phyloP scores from a whole-genome alignment of 2,329 filamentous ascomycete species.

The Monilinia aucupariae region DNA sequence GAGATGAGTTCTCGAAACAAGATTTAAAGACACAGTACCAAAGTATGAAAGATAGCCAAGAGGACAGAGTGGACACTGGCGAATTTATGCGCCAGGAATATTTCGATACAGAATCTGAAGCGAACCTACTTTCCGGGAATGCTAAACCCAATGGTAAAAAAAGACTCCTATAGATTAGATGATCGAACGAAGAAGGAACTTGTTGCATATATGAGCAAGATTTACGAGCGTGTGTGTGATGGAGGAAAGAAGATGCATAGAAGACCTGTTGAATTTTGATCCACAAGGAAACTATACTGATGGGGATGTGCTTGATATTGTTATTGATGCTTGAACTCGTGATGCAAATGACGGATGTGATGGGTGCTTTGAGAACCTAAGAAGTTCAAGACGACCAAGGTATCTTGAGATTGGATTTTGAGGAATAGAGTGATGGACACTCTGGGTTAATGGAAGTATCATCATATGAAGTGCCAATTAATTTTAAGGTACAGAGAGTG shows the following conservation, averaged over 20 bases:
- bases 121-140: not conserved
- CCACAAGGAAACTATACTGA: not conserved
- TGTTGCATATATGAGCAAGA: not conserved
- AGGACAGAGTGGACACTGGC: not conserved
- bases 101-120: accelerated
- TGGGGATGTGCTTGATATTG: not conserved
- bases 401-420: not conserved
- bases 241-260: not conserved
- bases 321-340: not conserved
- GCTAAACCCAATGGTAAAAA: not conserved
- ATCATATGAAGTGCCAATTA: not conserved
- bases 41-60: too few relatives aligned
- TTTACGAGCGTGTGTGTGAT: not conserved
- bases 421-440: not conserved
- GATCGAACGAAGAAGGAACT: too few relatives aligned
- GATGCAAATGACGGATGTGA: not conserved
- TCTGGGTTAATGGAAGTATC: not conserved
- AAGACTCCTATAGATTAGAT: too few relatives aligned
- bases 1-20: not conserved
- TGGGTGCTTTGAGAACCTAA: not conserved
- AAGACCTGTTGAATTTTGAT: not conserved
- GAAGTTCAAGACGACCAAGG: too few relatives aligned
- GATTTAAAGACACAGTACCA: not conserved
- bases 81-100: not conserved
- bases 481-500: not conserved